phyloP scores from a whole-genome alignment of 163 green algal species.

The Scenedesmus sp. region DNA sequence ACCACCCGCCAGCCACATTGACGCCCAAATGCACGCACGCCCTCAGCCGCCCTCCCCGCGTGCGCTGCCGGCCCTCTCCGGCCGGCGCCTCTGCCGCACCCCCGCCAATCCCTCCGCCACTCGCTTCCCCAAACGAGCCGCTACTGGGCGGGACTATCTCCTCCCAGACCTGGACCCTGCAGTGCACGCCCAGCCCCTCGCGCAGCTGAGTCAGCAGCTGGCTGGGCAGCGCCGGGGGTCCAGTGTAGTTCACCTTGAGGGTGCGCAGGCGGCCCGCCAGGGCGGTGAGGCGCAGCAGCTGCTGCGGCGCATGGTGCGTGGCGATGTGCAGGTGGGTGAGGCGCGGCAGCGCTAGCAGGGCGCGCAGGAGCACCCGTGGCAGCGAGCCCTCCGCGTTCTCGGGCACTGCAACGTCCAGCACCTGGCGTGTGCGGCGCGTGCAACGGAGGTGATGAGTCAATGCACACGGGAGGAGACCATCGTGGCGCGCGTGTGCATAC shows the following conservation, averaged over 20 bases:
- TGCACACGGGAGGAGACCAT: no score
- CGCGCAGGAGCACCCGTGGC: slow-evolving; percentile 15
- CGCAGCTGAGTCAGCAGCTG: slow-evolving; percentile 30
- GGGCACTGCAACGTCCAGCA: slow-evolving; percentile 45
- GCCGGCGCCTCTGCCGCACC: neutral
- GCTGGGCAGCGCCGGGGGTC: slow-evolving; percentile 25
- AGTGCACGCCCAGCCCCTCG: neutral
- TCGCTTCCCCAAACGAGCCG: slow-evolving; percentile 20
- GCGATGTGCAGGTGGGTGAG: slow-evolving; percentile 46
- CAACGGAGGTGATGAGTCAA: neutral
- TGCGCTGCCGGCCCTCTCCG: neutral
- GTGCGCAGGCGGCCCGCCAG: neutral
- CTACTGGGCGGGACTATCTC: slow-evolving; percentile 12
- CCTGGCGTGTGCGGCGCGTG: neutral
- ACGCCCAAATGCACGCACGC: neutral
- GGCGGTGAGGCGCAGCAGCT: neutral
- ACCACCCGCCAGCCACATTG: slow-evolving; percentile 29
- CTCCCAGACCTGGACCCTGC: slow-evolving; percentile 51
- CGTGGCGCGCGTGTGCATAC: no score
- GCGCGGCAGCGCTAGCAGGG: slow-evolving; percentile 18
- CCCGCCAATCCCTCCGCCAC: neutral
- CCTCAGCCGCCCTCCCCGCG: neutral
- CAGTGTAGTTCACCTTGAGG: slow-evolving; percentile 36
- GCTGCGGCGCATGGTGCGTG: neutral
- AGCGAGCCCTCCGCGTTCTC: neutral